These are phyloP conservation scores for Talaromyces sp. DNA, from an alignment of 2,329 filamentous ascomycete species.

Conservation along the genomic window DNA sequence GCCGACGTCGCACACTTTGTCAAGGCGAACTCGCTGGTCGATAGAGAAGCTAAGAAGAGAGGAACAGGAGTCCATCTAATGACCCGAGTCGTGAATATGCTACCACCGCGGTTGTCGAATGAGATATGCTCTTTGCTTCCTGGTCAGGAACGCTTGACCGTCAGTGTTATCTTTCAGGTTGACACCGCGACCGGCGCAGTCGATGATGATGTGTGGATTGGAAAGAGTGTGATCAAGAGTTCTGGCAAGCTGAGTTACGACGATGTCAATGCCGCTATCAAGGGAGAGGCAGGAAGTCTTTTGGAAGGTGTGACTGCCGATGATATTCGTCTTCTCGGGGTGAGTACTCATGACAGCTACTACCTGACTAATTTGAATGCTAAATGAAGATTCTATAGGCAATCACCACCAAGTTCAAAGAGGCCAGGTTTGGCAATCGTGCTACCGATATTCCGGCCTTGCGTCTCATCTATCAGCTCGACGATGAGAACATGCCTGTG, in stretches of 20 bases:
- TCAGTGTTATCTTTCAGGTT: constrained; percentile 91
- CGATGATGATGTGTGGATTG: constrained; percentile 89
- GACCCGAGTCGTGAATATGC: constrained; percentile 81
- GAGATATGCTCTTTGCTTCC: constrained; percentile 86
- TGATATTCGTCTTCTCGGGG: constrained; percentile 53
- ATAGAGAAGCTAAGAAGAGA: constrained; percentile 96
- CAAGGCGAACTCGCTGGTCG: constrained; percentile 90
- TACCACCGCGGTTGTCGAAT: constrained; percentile 78
- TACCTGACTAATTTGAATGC: background rate
- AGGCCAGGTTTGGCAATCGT: constrained; percentile 77
- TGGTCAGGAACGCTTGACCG: constrained; percentile 82
- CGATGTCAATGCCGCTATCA: constrained; percentile 79
- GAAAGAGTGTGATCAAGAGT: constrained; percentile 91
- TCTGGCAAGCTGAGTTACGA: constrained; percentile 78
- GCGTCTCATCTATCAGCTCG: constrained; percentile 85
- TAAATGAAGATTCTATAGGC: constrained; percentile 61
- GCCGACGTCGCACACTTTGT: constrained; percentile 95
- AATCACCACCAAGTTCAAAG: constrained; percentile 85
- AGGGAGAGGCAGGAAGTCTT: constrained; percentile 59
- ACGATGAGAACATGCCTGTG: constrained; percentile 96
- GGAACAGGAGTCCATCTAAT: constrained; percentile 93
- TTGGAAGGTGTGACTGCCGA: constrained; percentile 66
- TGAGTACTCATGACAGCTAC: constrained; percentile 2
- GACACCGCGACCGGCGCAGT: constrained; percentile 76
- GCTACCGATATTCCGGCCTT: constrained; percentile 78